These are phyloP conservation scores for Heteromeles arbutifolia DNA, from an alignment of 306 rosid species.

Conservation along the genomic window DNA sequence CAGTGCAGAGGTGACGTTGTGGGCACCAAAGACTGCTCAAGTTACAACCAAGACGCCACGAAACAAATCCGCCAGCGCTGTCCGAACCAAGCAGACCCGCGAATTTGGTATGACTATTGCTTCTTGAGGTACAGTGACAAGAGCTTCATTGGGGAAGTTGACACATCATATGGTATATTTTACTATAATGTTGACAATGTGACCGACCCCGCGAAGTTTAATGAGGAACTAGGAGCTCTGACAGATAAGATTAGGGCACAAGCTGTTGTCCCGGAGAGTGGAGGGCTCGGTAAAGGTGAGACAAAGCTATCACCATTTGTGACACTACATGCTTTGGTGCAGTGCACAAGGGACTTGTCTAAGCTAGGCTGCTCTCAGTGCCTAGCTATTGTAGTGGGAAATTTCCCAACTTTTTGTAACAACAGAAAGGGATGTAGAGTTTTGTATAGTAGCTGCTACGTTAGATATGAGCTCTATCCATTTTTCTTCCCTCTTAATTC, in stretches of 20 bases:
- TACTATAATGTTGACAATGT: conserved; percentile 42
- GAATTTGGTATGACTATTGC: conserved; percentile 67
- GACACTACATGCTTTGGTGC: conserved; percentile 58
- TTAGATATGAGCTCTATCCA: conserved; percentile 61
- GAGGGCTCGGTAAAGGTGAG: conserved; percentile 63
- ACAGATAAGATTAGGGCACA: conserved; percentile 30
- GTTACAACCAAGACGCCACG: conserved; percentile 48
- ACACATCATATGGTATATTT: conserved; percentile 48
- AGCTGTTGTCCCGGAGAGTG: conserved; percentile 24
- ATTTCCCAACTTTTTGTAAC: conserved; percentile 32
- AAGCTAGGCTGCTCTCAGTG: conserved; percentile 48
- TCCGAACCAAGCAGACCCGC: conserved; percentile 42
- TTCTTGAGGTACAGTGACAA: conserved; percentile 36
- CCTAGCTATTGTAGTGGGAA: conserved; percentile 49
- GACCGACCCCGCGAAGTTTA: conserved; percentile 47
- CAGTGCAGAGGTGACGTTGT: conserved; percentile 68
- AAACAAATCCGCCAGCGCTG: conserved; percentile 41
- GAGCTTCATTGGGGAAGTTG: conserved; percentile 43
- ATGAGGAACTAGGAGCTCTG: conserved; percentile 34
- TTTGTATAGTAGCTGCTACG: conserved; percentile 56
- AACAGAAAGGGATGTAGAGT: conserved; percentile 51
- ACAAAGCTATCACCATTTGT: conserved; percentile 28
- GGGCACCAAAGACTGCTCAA: conserved; percentile 43
- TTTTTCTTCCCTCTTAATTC: conserved; percentile 58
- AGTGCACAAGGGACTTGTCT: conserved; percentile 66